Conservation (phyloP, 2,329 filamentous ascomycete species). For the Knufia fluminis region DNA sequence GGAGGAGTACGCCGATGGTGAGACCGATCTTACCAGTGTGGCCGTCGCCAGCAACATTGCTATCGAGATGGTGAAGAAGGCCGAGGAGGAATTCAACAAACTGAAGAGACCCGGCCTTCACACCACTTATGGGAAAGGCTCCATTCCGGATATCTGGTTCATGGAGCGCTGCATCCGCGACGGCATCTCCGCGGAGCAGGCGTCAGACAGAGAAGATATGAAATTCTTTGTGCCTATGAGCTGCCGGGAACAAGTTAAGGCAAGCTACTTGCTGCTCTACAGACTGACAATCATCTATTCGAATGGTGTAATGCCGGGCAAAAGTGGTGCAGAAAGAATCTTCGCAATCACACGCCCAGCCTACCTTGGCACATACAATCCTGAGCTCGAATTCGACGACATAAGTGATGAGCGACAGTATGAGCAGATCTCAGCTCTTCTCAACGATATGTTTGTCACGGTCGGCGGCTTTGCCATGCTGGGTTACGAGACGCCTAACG, state of each 20-base stretch:
- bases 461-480: neutral
- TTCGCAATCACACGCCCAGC: neutral
- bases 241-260: neutral
- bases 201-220: neutral
- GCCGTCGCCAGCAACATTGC: neutral
- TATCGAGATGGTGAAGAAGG: constrained; percentile 2
- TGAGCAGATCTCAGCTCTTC: neutral
- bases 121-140: neutral
- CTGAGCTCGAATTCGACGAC: neutral
- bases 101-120: neutral
- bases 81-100: neutral
- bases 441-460: neutral
- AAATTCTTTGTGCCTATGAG: neutral
- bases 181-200: neutral
- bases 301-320: neutral
- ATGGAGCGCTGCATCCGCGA: neutral
- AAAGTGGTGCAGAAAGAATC: neutral
- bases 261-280: neutral
- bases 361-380: neutral
- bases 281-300: neutral
- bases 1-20: neutral
- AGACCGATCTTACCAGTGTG: neutral
- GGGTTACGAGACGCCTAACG: neutral
- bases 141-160: neutral
- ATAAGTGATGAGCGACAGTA: neutral